phyloP scores from a whole-genome alignment of 1,284 basidiomycete genomes.

The Gymnopus androsaceus region DNA sequence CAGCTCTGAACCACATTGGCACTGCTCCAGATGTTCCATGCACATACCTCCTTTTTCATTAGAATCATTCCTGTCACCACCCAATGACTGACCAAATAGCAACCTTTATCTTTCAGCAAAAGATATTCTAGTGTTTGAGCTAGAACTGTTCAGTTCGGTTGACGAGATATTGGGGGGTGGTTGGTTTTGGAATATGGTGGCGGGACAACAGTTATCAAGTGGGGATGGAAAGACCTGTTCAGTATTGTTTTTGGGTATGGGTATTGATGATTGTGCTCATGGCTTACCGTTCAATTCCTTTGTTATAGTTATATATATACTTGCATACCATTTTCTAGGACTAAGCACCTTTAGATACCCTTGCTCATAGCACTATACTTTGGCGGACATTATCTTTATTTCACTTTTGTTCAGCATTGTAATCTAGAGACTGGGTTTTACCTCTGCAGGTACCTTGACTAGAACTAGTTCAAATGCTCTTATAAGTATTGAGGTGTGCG shows the following conservation, averaged over 20 bases:
- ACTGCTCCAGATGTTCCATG: conserved; percentile 71
- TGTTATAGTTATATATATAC: no score
- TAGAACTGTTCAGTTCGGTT: conserved; percentile 66
- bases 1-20: conserved; percentile 65
- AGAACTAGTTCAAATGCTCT: no score
- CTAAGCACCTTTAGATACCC: no score
- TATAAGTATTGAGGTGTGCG: no score
- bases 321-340: no score
- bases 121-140: conserved; percentile 67
- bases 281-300: no score
- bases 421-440: no score
- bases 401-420: no score
- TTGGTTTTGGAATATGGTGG: conserved; percentile 63
- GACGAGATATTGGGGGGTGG: conserved; percentile 77
- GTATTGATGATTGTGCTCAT: neutral
- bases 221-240: conserved; percentile 48
- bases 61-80: conserved; percentile 44
- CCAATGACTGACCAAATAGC: conserved; percentile 15
- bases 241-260: conserved; percentile 44
- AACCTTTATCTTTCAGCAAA: conserved; percentile 47
- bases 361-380: no score
- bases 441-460: no score
- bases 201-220: conserved; percentile 41
- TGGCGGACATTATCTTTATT: no score
- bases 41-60: conserved; percentile 65